Evolutionary conservation across 257 asterid species (phyloP), one percentile per base, ranked within the genome.

Genomic region (Lycium ferocissimum): DNA sequence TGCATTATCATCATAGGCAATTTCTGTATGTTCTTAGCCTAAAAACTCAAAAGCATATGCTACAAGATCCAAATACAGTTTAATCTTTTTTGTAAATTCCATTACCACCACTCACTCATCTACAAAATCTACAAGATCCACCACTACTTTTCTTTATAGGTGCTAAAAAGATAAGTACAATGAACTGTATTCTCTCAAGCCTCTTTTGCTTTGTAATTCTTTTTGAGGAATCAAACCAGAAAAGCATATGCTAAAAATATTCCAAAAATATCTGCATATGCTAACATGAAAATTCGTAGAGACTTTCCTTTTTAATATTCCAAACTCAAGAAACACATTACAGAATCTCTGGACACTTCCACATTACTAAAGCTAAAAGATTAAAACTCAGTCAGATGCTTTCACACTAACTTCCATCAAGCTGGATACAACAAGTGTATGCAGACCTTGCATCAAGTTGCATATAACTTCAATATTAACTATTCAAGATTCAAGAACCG

Each of bases 111-210:
- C 54, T n/a, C 78, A 51, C 14, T 22, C 26, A 76, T 51, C 47
- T 7, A 51, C 59, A 3, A 26, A 49, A 22, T 4, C 20, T 51
- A 76, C 82, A 51, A 49, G 1, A 76, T 51, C 63, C 82, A 14
- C 15, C 45, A 26, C n/a, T 76, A 15, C 47, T 53, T 22, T 51
- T 26, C 47, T 53, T 76, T 62, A 51, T 49, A 51, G 81, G 45
- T 75, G 81, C 62, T 51, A 0, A 49, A 76, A 76, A 5, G 26
- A 22, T 49, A 7, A 76, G 62, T 76, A 76, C 82, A 51, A 76
- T 75, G 26, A 76, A 76, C 9, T 53, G 82, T 76, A 76, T 63
- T 75, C n/a, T 12, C 20, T 49, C 7, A 51, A 75, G 22, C 3
- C 35, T 37, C 62, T 49, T 49, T 75, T 6, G 22, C 22, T 12